Evolutionary conservation across 305 asterid genomes (phyloP).

Genomic region (Solanum hybrid): DNA sequence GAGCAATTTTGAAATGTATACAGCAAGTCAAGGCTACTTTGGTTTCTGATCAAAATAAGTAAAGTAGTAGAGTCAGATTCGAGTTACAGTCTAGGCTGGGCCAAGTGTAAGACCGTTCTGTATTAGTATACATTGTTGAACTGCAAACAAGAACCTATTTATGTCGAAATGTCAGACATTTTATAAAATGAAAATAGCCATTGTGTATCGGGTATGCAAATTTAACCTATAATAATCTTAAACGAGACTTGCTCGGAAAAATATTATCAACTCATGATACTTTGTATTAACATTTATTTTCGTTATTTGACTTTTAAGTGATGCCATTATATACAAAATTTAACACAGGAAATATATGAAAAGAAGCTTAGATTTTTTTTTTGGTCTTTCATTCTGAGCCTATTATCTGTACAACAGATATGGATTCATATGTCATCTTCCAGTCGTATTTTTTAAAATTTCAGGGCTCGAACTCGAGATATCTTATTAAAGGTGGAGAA

Average conservation of each 20-base stretch:
- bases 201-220: not conserved
- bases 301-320: not conserved
- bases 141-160: not conserved
- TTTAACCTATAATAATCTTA: not conserved
- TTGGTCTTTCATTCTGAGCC: not conserved
- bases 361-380: not conserved
- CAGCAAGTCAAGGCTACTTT: not conserved
- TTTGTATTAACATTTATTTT: not conserved
- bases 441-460: not conserved
- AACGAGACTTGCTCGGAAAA: not conserved
- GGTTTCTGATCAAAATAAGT: not conserved
- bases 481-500: not conserved
- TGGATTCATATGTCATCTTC: not conserved
- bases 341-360: too few species aligned
- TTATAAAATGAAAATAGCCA: not conserved
- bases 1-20: not conserved
- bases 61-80: not conserved
- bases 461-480: rapidly evolving
- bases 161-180: not conserved
- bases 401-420: not conserved
- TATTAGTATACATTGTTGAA: not conserved
- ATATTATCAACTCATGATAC: not conserved
- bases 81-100: not conserved
- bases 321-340: not conserved
- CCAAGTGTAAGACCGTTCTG: not conserved